phyloP scores from a whole-genome alignment of 805 yeast species.

The Ogataea pini region DNA sequence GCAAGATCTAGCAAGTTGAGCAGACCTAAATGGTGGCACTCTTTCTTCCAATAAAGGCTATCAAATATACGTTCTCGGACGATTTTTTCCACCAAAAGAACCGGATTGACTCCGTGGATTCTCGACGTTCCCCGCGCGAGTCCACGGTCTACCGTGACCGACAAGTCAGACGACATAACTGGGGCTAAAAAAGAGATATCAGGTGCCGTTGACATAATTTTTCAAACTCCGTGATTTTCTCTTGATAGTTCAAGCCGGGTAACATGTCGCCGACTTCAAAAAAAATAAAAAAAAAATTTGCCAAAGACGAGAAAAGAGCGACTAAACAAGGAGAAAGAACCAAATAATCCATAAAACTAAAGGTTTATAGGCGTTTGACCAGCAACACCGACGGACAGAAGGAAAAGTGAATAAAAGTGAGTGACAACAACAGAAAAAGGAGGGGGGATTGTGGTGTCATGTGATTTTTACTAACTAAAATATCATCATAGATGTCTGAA shows the following conservation, averaged over 20 bases:
- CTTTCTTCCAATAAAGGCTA: slow-evolving; percentile 57
- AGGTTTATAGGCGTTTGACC: background rate
- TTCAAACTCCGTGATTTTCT: background rate
- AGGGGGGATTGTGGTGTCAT: background rate
- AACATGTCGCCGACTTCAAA: slow-evolving; percentile 10
- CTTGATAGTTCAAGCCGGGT: slow-evolving; percentile 12
- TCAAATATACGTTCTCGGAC: slow-evolving; percentile 57
- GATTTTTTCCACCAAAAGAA: slow-evolving; percentile 57
- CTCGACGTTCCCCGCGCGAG: slow-evolving; percentile 28
- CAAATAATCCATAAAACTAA: background rate
- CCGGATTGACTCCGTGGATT: slow-evolving; percentile 49
- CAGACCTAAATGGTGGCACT: slow-evolving; percentile 49
- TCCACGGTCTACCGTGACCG: slow-evolving; percentile 38
- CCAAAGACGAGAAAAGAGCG: slow-evolving; percentile 11
- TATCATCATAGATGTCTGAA: slow-evolving; percentile 32
- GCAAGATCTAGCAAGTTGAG: slow-evolving; percentile 49
- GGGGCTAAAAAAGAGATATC: no score
- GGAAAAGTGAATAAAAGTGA: slow-evolving; percentile 11
- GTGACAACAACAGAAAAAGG: background rate
- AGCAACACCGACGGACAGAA: background rate
- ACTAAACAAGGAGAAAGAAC: slow-evolving; percentile 10
- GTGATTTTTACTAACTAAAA: background rate
- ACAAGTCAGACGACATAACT: slow-evolving; percentile 3
- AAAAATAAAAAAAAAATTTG: slow-evolving; percentile 20
- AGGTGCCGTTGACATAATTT: no score